Evolutionary conservation across 176 grass and related monocot species (phyloP).

Genomic region (Aechmea fasciata): DNA sequence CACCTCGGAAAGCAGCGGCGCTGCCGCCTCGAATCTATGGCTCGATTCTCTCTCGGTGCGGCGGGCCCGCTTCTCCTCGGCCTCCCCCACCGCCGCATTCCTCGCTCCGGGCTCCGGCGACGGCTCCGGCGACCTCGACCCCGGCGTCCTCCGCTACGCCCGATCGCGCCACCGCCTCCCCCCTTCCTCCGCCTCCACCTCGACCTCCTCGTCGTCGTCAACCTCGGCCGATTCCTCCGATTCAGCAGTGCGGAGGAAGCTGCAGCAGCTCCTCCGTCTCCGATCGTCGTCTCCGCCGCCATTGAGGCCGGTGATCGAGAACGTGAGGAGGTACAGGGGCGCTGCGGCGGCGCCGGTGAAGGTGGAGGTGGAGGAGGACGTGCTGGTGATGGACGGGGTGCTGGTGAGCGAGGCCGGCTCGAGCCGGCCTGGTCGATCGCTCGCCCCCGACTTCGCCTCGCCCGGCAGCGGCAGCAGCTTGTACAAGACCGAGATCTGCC

Average conservation of each 20-base stretch:
- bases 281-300: conserved; percentile 23
- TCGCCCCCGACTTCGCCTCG: conserved; percentile 9
- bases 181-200: conserved; percentile 14
- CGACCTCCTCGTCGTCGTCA: conserved; percentile 1
- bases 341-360: conserved; percentile 3
- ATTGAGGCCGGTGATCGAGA: neutral
- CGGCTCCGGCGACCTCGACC: conserved; percentile 3
- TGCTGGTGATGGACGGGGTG: conserved; percentile 42
- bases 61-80: conserved; percentile 34
- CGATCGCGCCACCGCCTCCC: conserved; percentile 45
- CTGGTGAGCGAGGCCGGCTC: conserved; percentile 20
- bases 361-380: conserved; percentile 23
- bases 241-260: conserved; percentile 9
- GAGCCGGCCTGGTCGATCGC: conserved; percentile 2
- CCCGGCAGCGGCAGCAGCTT: neutral
- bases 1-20: neutral
- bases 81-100: conserved; percentile 27
- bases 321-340: neutral
- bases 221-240: conserved; percentile 19
- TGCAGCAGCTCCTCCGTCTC: conserved; percentile 23
- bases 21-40: conserved; percentile 2
- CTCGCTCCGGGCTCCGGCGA: conserved; percentile 47
- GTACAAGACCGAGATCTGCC: conserved; percentile 12
- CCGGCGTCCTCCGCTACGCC: conserved; percentile 31
- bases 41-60: conserved; percentile 22